A percentile compares a stretch with the other conserved stretches of the same genome.
Conservation (phyloP, 352 stramenopile species). For the Globisporangium uncinulatum region DNA sequence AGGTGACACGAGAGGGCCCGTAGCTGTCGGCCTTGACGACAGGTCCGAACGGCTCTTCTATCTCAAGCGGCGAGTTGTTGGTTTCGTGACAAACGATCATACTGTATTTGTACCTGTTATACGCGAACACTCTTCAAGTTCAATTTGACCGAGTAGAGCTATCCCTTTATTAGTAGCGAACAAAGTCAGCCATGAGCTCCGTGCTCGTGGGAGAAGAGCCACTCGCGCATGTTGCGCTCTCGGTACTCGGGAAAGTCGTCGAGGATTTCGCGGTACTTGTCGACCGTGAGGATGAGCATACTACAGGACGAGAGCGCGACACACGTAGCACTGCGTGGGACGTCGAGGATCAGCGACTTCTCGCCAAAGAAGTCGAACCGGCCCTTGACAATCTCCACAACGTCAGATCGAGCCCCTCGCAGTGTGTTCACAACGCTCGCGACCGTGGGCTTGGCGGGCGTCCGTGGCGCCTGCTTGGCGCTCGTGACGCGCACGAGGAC, state of each 20-base stretch:
- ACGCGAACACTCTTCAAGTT: too few species aligned
- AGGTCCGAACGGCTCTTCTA: not conserved
- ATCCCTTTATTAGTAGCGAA: too few species aligned
- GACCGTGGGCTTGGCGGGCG: not conserved
- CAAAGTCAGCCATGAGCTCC: too few species aligned
- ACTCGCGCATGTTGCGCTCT: conserved; percentile 39
- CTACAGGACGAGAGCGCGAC: conserved; percentile 31
- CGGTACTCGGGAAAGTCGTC: conserved; percentile 45
- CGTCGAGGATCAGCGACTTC: conserved; percentile 36
- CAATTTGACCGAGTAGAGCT: too few species aligned
- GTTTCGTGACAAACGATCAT: too few species aligned
- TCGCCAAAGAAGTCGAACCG: conserved; percentile 42
- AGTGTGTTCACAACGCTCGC: not conserved
- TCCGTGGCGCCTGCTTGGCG: conserved; percentile 11
- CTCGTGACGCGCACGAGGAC: conserved; percentile 26
- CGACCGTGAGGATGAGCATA: conserved; percentile 37
- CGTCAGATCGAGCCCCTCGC: not conserved
- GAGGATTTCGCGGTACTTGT: conserved; percentile 37
- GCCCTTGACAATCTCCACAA: conserved; percentile 34
- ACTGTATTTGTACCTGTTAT: too few species aligned
- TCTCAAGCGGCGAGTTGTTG: too few species aligned
- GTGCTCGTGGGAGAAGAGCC: conserved; percentile 23
- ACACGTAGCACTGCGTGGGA: conserved; percentile 37
- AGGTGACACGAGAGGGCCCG: not conserved
- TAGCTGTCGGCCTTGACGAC: not conserved